Base-by-base conservation (phyloP, 352 stramenopile genomes). In the Lagenidium giganteum region DNA sequence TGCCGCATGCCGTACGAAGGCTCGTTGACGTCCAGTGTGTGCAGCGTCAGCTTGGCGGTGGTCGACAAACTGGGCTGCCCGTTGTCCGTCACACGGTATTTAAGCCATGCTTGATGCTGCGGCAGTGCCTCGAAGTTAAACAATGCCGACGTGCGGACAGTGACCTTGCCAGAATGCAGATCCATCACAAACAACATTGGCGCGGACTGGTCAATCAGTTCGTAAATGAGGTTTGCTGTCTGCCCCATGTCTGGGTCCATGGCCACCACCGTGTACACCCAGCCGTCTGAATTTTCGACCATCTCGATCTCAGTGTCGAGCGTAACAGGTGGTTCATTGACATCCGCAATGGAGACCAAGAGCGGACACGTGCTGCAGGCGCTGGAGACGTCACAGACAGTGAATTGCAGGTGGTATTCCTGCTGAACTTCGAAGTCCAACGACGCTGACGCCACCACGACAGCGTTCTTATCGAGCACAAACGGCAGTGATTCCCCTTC, bases 51-150 rank as follows among this genome's bases (percentile, higher is more conserved):
- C 2, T 47, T 64, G 0, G 44, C 51, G 24, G 34, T 47, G 9
- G 58, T 52, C 18, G 55, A 59, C 6, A 77, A 40, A 6, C 65
- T 31, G 8, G 71, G 68, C 0, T 35, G 51, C 8, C 68, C 68
- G 28, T 37, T 56, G 34, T 84, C 71, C 0, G 60, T 70, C 11
- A 81, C 71, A n/a, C 68, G 58, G 2, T 79, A 38, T 36, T 75
- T 84, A 14, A 81, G 20, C 65, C 65, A 84, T 18, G 48, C 62
- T 42, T 48, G 39, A 24, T 84, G 59, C 8, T 58, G 40, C 1
- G 48, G 18, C 14, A 81, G 45, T 4, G 21, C 32, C 34, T 84
- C 71, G 41, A 64, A 84, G 35, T 84, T 48, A 4, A 81, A 48
- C 8, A 25, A 23, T 8, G 34, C 27, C 16, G 9, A 16, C 3